phyloP scores from a whole-genome alignment of 2,329 filamentous ascomycete genomes.

The Pseudophaeomoniella oleicola region DNA sequence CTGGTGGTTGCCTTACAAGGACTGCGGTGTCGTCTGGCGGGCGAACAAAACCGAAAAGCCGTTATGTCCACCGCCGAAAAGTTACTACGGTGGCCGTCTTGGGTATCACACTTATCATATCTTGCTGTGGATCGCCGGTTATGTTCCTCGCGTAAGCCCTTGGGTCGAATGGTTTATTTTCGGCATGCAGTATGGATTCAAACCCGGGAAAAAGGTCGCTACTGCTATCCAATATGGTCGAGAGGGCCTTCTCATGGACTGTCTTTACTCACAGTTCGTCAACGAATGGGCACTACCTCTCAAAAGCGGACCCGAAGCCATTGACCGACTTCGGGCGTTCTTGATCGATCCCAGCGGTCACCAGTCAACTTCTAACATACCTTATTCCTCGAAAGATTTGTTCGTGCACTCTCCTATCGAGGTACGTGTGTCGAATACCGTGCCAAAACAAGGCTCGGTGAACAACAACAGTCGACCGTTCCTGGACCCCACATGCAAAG shows the following conservation, averaged over 20 bases:
- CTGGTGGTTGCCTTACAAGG: constrained; percentile 95
- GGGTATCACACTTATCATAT: constrained; percentile 90
- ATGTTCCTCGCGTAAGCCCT: constrained; percentile 63
- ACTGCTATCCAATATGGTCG: constrained; percentile 68
- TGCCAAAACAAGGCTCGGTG: constrained; percentile 16
- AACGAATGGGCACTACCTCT: constrained; percentile 96
- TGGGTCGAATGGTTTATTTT: constrained; percentile 95
- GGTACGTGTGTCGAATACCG: constrained; percentile 70
- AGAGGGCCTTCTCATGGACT: constrained; percentile 83
- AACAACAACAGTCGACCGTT: constrained; percentile 33
- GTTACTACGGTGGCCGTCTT: constrained; percentile 67
- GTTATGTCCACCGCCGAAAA: constrained; percentile 42
- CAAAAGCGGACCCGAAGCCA: constrained; percentile 70
- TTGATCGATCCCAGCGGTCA: constrained; percentile 52
- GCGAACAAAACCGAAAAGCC: constrained; percentile 62
- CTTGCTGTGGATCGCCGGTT: constrained; percentile 66
- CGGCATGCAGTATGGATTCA: constrained; percentile 92
- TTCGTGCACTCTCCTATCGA: constrained; percentile 86
- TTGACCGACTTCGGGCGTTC: constrained; percentile 74
- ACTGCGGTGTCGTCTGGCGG: constrained; percentile 75
- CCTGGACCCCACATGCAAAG: constrained; percentile 55
- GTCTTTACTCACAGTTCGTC: constrained; percentile 93
- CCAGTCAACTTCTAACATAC: constrained; percentile 55
- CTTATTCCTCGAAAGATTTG: constrained; percentile 62
- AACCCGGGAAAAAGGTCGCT: constrained; percentile 45